A percentile compares a stretch with the other conserved stretches of the same genome.
phyloP scores from a whole-genome alignment of 2,329 filamentous ascomycete species.

The Trichophaea hybrida region DNA sequence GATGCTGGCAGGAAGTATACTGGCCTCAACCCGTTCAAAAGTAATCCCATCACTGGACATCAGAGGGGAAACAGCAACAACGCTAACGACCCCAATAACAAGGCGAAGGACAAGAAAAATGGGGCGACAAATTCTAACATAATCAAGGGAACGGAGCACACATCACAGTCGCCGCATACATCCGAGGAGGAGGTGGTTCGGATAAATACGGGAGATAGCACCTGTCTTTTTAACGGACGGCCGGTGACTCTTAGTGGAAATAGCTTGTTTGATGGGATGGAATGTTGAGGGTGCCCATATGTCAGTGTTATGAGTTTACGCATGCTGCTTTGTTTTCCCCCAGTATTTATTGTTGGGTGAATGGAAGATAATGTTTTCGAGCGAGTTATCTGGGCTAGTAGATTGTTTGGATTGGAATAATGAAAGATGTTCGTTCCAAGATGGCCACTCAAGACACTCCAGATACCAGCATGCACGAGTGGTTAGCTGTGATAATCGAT shows the following conservation, averaged over 20 bases:
- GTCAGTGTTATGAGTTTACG: too few relatives aligned
- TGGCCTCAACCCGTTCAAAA: conserved; percentile 3
- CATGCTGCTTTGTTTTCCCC: too few relatives aligned
- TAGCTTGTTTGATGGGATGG: too few relatives aligned
- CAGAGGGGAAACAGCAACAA: neutral
- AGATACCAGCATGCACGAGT: too few relatives aligned
- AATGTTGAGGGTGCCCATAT: too few relatives aligned
- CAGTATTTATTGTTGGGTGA: too few relatives aligned
- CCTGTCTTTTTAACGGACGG: neutral
- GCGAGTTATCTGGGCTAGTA: too few relatives aligned
- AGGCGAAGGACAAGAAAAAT: neutral
- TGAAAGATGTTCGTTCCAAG: too few relatives aligned
- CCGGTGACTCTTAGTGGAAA: neutral
- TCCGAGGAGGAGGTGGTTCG: neutral
- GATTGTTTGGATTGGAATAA: too few relatives aligned
- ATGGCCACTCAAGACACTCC: too few relatives aligned
- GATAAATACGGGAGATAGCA: neutral
- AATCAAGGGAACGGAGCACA: neutral
- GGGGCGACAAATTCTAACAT: neutral
- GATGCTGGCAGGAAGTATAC: neutral
- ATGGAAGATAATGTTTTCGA: too few relatives aligned
- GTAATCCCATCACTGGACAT: neutral
- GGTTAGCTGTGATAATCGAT: too few relatives aligned
- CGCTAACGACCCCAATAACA: neutral
- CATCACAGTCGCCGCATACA: neutral